Conservation (phyloP, 2,329 filamentous ascomycete species). For the Colletotrichum tropicicola region DNA sequence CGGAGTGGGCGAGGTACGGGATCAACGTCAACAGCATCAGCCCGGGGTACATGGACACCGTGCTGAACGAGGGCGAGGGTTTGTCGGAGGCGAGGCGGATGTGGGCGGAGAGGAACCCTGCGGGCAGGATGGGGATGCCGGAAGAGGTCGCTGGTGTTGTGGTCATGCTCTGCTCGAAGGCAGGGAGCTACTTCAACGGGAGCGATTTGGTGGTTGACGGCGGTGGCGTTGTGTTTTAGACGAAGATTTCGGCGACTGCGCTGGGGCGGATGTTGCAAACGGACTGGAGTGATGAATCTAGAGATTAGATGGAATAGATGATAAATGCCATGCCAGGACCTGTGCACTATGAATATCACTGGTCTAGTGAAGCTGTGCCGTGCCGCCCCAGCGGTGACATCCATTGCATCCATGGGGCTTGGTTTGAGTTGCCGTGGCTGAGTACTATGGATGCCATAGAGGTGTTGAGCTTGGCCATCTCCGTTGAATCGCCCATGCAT, state of each 20-base stretch:
- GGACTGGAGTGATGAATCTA: no score
- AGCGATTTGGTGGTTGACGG: constrained; percentile 73
- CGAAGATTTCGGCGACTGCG: background rate
- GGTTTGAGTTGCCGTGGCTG: no score
- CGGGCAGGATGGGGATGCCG: constrained; percentile 71
- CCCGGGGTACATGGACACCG: constrained; percentile 82
- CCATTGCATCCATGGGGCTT: no score
- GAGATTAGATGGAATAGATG: no score
- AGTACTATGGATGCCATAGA: no score
- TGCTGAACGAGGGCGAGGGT: constrained; percentile 73
- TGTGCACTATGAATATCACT: background rate
- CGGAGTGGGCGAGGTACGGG: constrained; percentile 77
- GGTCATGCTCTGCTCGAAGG: constrained; percentile 66
- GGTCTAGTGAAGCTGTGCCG: no score
- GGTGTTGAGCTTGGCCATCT: no score
- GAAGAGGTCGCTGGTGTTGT: constrained; percentile 71
- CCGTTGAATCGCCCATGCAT: no score
- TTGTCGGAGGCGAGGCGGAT: constrained; percentile 60
- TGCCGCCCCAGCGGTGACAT: no score
- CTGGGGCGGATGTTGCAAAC: no score
- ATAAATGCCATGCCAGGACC: background rate
- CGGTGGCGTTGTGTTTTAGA: constrained; percentile 41
- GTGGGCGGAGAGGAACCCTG: constrained; percentile 69
- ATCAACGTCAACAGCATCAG: constrained; percentile 76
- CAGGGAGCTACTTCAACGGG: constrained; percentile 75